A percentile compares a stretch with the other conserved stretches of the same genome.
Conservation (phyloP, 1,284 basidiomycete species). For the Ceratobasidium sp. region DNA sequence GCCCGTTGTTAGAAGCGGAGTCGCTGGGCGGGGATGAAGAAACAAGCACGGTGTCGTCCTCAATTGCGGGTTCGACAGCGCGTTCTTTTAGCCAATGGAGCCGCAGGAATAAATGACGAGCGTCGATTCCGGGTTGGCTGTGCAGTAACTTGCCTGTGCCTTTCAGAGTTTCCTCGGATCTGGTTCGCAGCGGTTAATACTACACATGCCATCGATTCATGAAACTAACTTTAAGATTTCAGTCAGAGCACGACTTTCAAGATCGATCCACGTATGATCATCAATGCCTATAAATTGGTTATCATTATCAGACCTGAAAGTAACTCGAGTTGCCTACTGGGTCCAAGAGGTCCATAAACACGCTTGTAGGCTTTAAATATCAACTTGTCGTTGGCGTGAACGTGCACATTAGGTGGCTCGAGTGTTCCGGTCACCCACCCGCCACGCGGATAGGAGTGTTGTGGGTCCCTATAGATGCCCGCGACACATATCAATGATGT, state of each 20-base stretch:
- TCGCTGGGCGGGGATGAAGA: not conserved
- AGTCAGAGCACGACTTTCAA: constrained; percentile 1
- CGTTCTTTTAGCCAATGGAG: constrained; percentile 4
- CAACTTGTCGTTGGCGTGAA: not conserved
- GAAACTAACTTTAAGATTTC: constrained; percentile 19
- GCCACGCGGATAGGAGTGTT: too few relatives aligned
- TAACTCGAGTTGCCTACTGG: constrained; percentile 2
- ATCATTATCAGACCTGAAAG: not conserved
- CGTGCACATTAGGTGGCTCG: not conserved
- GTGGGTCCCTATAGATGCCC: constrained; percentile 13
- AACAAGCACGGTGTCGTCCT: not conserved
- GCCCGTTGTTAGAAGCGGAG: not conserved
- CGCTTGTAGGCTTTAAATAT: constrained; percentile 43
- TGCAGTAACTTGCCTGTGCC: constrained; percentile 17
- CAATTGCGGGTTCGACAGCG: constrained; percentile 23
- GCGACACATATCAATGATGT: not conserved
- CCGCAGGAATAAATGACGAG: constrained; percentile 37
- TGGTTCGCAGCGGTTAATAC: too few relatives aligned
- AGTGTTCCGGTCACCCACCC: constrained; percentile 22
- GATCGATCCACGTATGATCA: constrained; percentile 41
- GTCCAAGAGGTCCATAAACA: constrained; percentile 34
- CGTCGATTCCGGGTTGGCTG: constrained; percentile 35
- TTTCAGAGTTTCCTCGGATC: constrained; percentile 35
- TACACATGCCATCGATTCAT: too few relatives aligned
- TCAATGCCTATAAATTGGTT: constrained; percentile 15